These are phyloP conservation scores for Cercospora sp. DNA, from an alignment of 2,329 filamentous ascomycete genomes.

Conservation along the genomic window DNA sequence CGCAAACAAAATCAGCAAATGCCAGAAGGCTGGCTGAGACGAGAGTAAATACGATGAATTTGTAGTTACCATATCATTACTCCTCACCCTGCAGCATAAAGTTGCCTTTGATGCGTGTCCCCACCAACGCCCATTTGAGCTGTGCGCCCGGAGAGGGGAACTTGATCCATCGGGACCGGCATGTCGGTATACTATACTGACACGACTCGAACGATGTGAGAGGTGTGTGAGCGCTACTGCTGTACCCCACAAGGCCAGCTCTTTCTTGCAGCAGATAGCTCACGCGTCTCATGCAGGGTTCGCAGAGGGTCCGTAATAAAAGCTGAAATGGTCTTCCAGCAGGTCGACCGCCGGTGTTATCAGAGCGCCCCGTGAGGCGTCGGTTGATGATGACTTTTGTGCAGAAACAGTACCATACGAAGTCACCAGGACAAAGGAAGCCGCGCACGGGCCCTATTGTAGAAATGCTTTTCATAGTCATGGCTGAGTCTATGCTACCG, in stretches of 20 bases:
- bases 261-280: neutral
- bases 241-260: constrained; percentile 2
- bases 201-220: neutral
- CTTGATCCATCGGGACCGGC: neutral
- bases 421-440: neutral
- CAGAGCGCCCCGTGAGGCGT: neutral
- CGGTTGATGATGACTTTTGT: neutral
- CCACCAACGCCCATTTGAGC: neutral
- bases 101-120: neutral
- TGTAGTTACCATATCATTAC: neutral
- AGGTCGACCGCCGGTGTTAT: neutral
- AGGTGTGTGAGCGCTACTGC: neutral
- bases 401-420: neutral
- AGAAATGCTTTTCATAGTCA: constrained; percentile 2
- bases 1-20: neutral
- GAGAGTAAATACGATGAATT: neutral
- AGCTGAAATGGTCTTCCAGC: neutral
- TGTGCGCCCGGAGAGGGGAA: neutral
- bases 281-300: neutral
- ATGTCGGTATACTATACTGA: neutral
- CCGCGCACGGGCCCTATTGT: neutral
- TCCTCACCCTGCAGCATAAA: neutral
- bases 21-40: neutral
- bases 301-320: neutral
- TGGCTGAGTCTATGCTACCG: constrained; percentile 11